Conservation (phyloP, 2,329 filamentous ascomycete genomes). For the Akanthomyces muscarius region DNA sequence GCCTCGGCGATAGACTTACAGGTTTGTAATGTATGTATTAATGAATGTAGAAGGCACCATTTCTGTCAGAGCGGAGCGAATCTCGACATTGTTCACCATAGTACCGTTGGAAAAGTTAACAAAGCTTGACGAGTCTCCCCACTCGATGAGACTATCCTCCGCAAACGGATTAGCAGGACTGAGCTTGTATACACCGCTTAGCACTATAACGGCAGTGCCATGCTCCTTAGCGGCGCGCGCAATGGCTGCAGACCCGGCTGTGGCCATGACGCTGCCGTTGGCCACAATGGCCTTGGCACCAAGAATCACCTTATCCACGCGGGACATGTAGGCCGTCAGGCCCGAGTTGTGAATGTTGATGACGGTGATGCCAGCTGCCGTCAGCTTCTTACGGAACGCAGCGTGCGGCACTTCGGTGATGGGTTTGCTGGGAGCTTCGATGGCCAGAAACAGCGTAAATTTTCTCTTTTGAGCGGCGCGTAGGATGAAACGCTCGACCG, state of each 20-base stretch:
- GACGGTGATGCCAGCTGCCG: slow-evolving; percentile 72
- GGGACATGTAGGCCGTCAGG: slow-evolving; percentile 89
- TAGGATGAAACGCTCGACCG: slow-evolving; percentile 84
- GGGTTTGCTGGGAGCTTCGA: slow-evolving; percentile 48
- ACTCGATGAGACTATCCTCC: slow-evolving; percentile 77
- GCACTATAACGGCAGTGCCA: slow-evolving; percentile 78
- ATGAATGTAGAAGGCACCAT: slow-evolving; percentile 74
- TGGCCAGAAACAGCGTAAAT: slow-evolving; percentile 84
- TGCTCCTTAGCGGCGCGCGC: slow-evolving; percentile 80
- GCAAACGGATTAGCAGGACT: slow-evolving; percentile 86
- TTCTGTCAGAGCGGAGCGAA: slow-evolving; percentile 77
- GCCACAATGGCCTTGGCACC: slow-evolving; percentile 83
- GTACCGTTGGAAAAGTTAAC: slow-evolving; percentile 75
- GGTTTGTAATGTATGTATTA: slow-evolving; percentile 80
- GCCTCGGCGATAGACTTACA: slow-evolving; percentile 36
- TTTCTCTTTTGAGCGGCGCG: slow-evolving; percentile 84
- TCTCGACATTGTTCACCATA: slow-evolving; percentile 71
- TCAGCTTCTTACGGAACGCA: slow-evolving; percentile 72
- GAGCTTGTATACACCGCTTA: slow-evolving; percentile 90
- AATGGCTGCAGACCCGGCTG: slow-evolving; percentile 78
- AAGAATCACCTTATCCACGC: slow-evolving; percentile 91
- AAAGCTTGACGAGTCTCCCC: slow-evolving; percentile 74
- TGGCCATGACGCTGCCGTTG: slow-evolving; percentile 80
- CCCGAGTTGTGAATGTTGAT: slow-evolving; percentile 81
- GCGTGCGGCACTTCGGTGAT: slow-evolving; percentile 40